phyloP scores from a whole-genome alignment of 1,284 basidiomycete species.

The Cryptococcus jaspeensis region DNA sequence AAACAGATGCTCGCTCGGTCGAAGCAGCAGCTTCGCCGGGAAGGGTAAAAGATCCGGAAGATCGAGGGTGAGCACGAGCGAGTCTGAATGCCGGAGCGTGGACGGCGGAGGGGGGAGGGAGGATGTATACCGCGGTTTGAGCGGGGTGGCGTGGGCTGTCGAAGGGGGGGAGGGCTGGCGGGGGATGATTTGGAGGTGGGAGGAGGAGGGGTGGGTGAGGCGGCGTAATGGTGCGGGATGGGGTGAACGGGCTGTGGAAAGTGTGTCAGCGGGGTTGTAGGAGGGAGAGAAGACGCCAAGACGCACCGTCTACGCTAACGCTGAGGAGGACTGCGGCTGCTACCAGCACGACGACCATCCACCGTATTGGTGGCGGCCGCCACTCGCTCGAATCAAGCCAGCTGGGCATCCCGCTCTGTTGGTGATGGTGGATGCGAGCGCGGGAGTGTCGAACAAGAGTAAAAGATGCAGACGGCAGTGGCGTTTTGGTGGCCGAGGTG shows the following conservation, averaged over 20 bases:
- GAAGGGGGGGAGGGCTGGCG: constrained; percentile 40
- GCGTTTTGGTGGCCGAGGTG: too few relatives aligned
- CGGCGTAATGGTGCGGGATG: constrained; percentile 41
- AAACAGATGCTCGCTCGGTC: constrained; percentile 70
- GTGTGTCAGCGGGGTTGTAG: not conserved
- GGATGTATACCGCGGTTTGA: constrained; percentile 17
- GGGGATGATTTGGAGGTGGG: constrained; percentile 58
- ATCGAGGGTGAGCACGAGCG: constrained; percentile 34
- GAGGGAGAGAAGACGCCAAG: not conserved
- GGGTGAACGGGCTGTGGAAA: constrained; percentile 34
- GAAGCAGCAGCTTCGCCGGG: constrained; percentile 56
- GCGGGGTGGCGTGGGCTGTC: not conserved
- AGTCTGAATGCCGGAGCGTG: constrained; percentile 39
- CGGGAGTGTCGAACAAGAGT: too few relatives aligned
- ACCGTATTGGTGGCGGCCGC: not conserved
- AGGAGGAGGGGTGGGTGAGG: constrained; percentile 32
- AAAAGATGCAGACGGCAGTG: too few relatives aligned
- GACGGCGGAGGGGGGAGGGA: constrained; percentile 27
- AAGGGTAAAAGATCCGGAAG: constrained; percentile 32
- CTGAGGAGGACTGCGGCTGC: constrained; percentile 2
- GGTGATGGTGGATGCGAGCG: too few relatives aligned
- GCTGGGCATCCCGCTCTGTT: too few relatives aligned
- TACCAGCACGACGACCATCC: not conserved
- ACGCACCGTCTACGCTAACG: constrained; percentile 10
- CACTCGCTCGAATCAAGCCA: not conserved